These are phyloP conservation scores for Mycena chlorophos DNA, from an alignment of 768 basidiomycete genomes.

Conservation along the genomic window DNA sequence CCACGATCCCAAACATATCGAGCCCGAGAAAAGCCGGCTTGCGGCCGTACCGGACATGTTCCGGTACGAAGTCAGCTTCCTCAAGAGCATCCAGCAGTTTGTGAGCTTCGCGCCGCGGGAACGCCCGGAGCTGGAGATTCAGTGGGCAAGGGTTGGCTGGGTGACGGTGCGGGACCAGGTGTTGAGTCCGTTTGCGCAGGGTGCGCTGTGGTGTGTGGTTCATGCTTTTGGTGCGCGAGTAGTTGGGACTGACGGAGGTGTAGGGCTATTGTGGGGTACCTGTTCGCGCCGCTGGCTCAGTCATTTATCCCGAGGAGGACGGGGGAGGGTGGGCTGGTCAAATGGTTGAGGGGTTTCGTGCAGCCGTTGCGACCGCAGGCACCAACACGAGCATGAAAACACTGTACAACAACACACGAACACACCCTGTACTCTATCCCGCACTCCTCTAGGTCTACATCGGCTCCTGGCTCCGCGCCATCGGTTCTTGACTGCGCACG, in stretches of 20 bases:
- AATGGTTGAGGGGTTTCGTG: conserved; percentile 15
- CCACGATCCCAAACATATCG: conserved; percentile 28
- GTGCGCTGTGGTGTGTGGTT: conserved; percentile 45
- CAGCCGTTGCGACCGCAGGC: conserved; percentile 39
- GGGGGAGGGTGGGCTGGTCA: conserved; percentile 16
- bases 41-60: conserved; percentile 64
- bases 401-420: conserved; percentile 39
- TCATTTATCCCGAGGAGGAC: conserved; percentile 12
- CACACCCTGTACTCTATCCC: too few species aligned
- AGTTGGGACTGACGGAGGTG: not conserved
- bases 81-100: conserved; percentile 58
- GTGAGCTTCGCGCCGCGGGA: conserved; percentile 39
- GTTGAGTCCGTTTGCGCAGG: conserved; percentile 49
- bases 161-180: conserved; percentile 55
- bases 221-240: too few species aligned
- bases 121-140: conserved; percentile 28
- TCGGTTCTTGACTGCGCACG: too few species aligned
- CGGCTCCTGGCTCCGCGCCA: too few species aligned
- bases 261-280: conserved; percentile 18
- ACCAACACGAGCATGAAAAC: not conserved
- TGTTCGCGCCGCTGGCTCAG: conserved; percentile 13
- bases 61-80: conserved; percentile 73
- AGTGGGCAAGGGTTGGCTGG: conserved; percentile 47
- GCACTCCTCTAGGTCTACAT: too few species aligned
- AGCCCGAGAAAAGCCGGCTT: conserved; percentile 29